Base-by-base conservation (phyloP, 495 filamentous ascomycete genomes). In the Patellaria atrata region DNA sequence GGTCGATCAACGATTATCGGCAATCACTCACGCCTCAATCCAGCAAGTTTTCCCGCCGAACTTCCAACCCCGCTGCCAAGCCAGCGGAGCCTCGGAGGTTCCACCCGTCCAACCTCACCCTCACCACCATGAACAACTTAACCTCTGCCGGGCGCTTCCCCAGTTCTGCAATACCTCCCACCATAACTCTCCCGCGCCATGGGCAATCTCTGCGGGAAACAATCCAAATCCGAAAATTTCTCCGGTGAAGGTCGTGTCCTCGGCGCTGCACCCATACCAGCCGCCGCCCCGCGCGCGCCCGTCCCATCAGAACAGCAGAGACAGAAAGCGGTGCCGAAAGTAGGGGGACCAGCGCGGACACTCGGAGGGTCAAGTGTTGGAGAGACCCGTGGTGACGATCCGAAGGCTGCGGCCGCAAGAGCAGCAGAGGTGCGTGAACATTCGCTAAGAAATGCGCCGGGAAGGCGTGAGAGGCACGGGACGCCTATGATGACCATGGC, bases 391-490 rank as follows among this genome's bases (percentile, higher is more conserved):
- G 13, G 38, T 9, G 39, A 33, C 7, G 35, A 42, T 35, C 20
- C 44, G 12, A 17, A 27, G 18, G 10, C 23, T 5, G 44, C 44
- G 10, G 44, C 44, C 4, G 44, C 44, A 10, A 36, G 33, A 6
- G 44, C 44, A 29, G 44, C 44, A 35, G 44, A 47, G 44, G 44
- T 47, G 35, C 44, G 44, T 47, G 36, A 30, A 22, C n/a, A n/a
- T n/a, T n/a, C n/a, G n/a, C n/a, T n/a, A n/a, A n/a, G n/a, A n/a
- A n/a, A n/a, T n/a, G n/a, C n/a, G n/a, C n/a, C n/a, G 8, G 8
- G 17, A 34, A 23, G 27, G 3, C 5, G 8, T 24, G 26, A 32
- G 27, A 9, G 27, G 6, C 9, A 37, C 25, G 20, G n/a, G n/a
- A n/a, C n/a, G n/a, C n/a, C 43, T 33, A 13, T 40, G 43, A 34